Conservation (phyloP, 129 eudicot genomes). For the Calendula officinalis region DNA sequence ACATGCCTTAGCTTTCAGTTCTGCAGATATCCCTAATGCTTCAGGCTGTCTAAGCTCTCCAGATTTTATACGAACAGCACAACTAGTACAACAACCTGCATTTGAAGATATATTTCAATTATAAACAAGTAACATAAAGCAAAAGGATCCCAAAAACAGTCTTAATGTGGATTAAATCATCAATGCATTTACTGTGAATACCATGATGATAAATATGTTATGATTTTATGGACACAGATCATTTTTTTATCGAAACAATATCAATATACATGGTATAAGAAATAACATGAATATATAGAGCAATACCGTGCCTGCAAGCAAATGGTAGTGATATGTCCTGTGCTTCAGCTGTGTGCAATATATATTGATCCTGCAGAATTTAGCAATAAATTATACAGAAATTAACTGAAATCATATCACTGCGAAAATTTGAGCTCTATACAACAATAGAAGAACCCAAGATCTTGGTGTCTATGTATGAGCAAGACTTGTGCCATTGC, state of each 20-base stretch:
- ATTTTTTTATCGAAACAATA: too few relatives aligned
- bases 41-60: constrained; percentile 92
- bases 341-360: constrained; percentile 80
- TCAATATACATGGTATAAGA: background rate
- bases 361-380: constrained; percentile 77
- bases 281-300: constrained; percentile 20
- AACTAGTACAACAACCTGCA: constrained; percentile 93
- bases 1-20: constrained; percentile 66
- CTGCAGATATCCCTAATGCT: constrained; percentile 94
- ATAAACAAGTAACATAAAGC: constrained; percentile 5
- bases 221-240: background rate
- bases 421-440: background rate
- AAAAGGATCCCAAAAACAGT: background rate
- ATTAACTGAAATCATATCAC: background rate
- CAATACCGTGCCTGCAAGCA: constrained; percentile 97
- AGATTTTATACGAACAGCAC: constrained; percentile 95
- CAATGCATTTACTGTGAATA: background rate
- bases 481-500: background rate
- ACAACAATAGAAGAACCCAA: background rate
- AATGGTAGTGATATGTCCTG: constrained; percentile 74
- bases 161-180: background rate
- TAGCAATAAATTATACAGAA: constrained; percentile 1
- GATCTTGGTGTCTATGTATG: too few relatives aligned
- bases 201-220: background rate
- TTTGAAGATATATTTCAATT: constrained; percentile 9